Base-by-base conservation (phyloP, 257 asterid genomes). In the Primulina tabacum region DNA sequence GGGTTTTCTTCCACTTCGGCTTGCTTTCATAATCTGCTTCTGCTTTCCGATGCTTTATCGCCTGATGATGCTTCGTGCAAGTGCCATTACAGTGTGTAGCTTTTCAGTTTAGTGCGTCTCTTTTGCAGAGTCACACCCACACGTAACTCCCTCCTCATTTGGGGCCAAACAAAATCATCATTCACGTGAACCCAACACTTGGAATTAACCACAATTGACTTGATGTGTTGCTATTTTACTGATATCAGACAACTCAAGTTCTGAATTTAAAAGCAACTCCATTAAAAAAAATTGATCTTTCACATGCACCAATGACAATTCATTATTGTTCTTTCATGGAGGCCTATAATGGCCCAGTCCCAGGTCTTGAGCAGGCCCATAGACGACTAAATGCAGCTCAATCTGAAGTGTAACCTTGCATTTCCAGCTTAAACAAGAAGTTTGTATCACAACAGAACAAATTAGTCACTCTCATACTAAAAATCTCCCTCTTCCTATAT, bases 401-500 rank as follows among this genome's bases (percentile, higher is more conserved):
- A 50, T 50, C 3, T 50, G 18, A 14, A 4, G 7, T 6, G 55
- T 11, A 11, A 43, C 1, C 18, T 12, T 3, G 21, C 21, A 17
- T 16, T 50, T 50, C 57, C 8, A 50, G 55, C 57, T 6, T 14
- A 50, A 35, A 50, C 20, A 16, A 50, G 20, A 5, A 14, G 2
- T 50, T 50, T 21, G 57, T 50, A 17, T 14, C 16, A 50, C 57
- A 50, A 50, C 21, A 50, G 3, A 50, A 50, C 57, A 50, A 43
- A 43, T 43, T 12, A 43, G n/a, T 43, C 55, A 12, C 17, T 12
- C n/a, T 4, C 6, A 43, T 11, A 43, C 55, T 11, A 43, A 71
- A 30, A 74, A 69, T 73, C 67, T 72, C 63, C 53, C 64, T 68
- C 70, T 77, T 62, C 80, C 81, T 65, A 61, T 2, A 34, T 73